These are phyloP conservation scores for Lasiosphaeriaceae sp. DNA, from an alignment of 495 filamentous ascomycete species.

Conservation along the genomic window DNA sequence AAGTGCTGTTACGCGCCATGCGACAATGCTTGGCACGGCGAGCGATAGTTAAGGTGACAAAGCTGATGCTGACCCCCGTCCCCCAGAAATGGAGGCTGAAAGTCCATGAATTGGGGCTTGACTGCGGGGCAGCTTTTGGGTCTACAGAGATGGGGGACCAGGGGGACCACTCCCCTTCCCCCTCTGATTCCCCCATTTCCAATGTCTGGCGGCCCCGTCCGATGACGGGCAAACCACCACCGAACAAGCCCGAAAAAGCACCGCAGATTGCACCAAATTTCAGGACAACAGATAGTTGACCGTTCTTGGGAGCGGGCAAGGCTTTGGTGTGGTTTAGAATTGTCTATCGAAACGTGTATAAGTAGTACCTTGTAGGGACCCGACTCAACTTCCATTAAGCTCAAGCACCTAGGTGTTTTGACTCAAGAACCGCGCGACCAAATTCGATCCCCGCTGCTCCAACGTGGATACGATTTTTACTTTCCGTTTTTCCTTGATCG, in stretches of 20 bases:
- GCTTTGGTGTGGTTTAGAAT: too few species aligned
- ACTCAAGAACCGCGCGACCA: background rate
- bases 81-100: background rate
- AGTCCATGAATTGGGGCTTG: conserved; percentile 7
- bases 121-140: conserved; percentile 5
- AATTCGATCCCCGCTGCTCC: background rate
- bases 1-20: background rate
- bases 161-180: too few species aligned
- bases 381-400: too few species aligned
- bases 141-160: background rate
- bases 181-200: background rate
- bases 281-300: background rate
- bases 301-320: too few species aligned
- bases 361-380: too few species aligned
- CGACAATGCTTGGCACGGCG: conserved; percentile 2
- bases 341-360: too few species aligned
- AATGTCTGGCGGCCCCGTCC: too few species aligned
- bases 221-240: too few species aligned
- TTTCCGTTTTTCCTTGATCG: background rate
- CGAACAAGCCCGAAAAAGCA: conserved; percentile 8
- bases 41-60: conserved; percentile 1
- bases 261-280: conserved; percentile 7
- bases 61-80: background rate
- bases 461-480: background rate
- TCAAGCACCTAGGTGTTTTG: too few species aligned